Base-by-base conservation (phyloP, 2,329 filamentous ascomycete genomes). In the Clonostachys solani region DNA sequence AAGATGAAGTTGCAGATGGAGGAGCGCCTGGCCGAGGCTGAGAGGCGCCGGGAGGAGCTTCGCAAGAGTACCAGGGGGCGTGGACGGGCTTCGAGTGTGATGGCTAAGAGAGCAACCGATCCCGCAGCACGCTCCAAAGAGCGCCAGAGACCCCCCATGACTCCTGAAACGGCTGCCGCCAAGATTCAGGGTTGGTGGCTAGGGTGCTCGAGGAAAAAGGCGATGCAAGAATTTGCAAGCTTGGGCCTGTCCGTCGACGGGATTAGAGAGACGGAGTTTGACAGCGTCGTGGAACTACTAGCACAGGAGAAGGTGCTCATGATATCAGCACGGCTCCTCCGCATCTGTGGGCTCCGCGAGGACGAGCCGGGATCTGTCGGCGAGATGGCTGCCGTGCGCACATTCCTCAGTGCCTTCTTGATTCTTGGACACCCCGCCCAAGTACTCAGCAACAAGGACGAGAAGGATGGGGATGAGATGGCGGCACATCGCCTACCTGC, bases 341-440 rank as follows among this genome's bases (percentile, higher is more conserved):
- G 80, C 29, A 75, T 89, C 12, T 88, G 89, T 56, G 84, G 84
- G 2, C 68, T 92, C 46, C 75, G 81, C 44, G 86, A 90, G 55
- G 81, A 80, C 36, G 78, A 79, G 4, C 66, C 75, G 3, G 78
- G 80, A 15, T 84, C 81, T 2, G 78, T 86, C 48, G 76, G 79
- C 41, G 81, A 88, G 54, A 86, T 87, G 73, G 83, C 85, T 35
- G 79, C 82, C 15, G 81, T 88, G 38, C 77, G 87, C 56, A 90
- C 85, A 1, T 92, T 92, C 57, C 68, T 94, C 47, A 90, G 87
- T 59, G 86, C 89, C 6, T 92, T 87, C 60, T 73, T 94, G 46
- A 91, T 92, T 50, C 71, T 91, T 23, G 87, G 86, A 2, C 89
- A 92, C 61, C 88, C 89, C 2, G 82, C 83, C 2, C 83, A 89